Evolutionary conservation across 2,329 filamentous ascomycete genomes (phyloP), one percentile per base, ranked within the genome.

Genomic region (Penicillium sp.): DNA sequence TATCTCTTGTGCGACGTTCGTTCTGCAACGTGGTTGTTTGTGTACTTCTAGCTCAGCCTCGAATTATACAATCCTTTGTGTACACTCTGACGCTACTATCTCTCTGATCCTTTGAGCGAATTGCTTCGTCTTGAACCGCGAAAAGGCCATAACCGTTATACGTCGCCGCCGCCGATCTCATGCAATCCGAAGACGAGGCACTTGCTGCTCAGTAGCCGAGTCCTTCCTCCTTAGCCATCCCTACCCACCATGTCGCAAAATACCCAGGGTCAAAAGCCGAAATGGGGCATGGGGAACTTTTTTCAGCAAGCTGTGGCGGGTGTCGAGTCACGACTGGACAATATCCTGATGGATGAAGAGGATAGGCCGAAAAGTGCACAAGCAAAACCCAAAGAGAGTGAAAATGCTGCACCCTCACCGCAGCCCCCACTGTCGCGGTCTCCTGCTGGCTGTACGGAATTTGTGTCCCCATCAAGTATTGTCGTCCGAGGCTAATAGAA

Each of bases 291-390:
- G 45, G 71, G 73, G 11, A 72, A 86, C 28, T 88, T 96, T 70
- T 82, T 97, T 56, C 90, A 92, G 61, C 91, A 93, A 74, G 92
- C 93, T 60, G 91, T 97, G 56, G 92, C 92, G 51, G 92, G 92
- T 56, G 89, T 99, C 54, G 94, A 99, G 77, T 95, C 92, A 55
- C 87, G 90, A 39, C 83, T 99, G 55, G 94, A 99, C 73, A 92
- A 85, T 46, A 96, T 99, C 54, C 83, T 99, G 56, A 87, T 91
- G 50, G 92, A 97, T 62, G 87, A 90, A 51, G 86, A 88, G 39
- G 83, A 84, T n/a, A 54, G 63, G 23, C 53, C 64, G 48, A 73
- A 68, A 40, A 54, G 56, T 28, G 53, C 62, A 24, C 55, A 60
- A 11, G 52, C 60, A 58, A 72, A 60, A 56, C 63, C 65, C 62